phyloP scores from a whole-genome alignment of 768 basidiomycete species.

The Leccinum aurantiacum region DNA sequence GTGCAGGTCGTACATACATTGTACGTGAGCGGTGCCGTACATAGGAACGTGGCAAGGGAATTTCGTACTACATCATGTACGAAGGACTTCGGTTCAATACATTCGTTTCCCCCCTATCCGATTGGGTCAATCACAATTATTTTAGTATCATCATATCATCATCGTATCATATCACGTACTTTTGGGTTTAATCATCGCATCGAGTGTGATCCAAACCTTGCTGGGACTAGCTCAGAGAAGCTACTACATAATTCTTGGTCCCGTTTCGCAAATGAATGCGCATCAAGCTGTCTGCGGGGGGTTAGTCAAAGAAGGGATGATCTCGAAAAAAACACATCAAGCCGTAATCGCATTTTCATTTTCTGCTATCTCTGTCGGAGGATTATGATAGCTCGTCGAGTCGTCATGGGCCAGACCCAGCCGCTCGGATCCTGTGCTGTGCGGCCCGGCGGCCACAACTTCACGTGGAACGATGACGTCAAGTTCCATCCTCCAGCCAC shows the following conservation, averaged over 20 bases:
- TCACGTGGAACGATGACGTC: constrained; percentile 3
- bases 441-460: too few species aligned
- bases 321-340: not conserved
- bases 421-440: not conserved
- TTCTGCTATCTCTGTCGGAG: not conserved
- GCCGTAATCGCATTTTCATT: not conserved
- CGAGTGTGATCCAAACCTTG: not conserved
- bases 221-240: not conserved
- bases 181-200: not conserved
- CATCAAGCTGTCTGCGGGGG: not conserved
- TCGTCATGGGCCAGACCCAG: not conserved
- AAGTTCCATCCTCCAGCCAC: not conserved
- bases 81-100: not conserved
- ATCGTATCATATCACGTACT: not conserved
- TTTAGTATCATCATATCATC: not conserved
- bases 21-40: not conserved
- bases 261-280: too few species aligned
- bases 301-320: not conserved
- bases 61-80: not conserved
- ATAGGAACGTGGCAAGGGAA: not conserved
- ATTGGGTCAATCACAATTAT: not conserved
- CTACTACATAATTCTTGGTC: too few species aligned
- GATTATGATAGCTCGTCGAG: not conserved
- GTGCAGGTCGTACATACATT: not conserved
- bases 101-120: not conserved